Evolutionary conservation across 352 stramenopile genomes (phyloP).

Genomic region (Thalassiosira ordinaria): DNA sequence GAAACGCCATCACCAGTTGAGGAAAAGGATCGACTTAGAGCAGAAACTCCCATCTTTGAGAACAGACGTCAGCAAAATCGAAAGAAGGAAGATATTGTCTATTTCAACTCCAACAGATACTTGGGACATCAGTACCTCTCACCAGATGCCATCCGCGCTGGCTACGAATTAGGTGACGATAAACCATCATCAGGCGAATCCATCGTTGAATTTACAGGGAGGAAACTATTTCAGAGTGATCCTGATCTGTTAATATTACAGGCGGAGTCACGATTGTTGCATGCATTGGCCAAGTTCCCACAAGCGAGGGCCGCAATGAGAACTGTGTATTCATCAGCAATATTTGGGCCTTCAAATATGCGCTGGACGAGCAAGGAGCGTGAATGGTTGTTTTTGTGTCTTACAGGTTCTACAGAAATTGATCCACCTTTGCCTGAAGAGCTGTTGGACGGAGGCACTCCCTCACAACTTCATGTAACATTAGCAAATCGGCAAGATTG

Average conservation of each 20-base stretch:
- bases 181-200: conserved; percentile 32
- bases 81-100: conserved; percentile 51
- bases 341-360: conserved; percentile 53
- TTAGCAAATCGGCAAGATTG: conserved; percentile 48
- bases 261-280: conserved; percentile 67
- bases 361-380: conserved; percentile 61
- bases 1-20: conserved; percentile 3
- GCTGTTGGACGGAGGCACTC: conserved; percentile 44
- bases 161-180: conserved; percentile 48
- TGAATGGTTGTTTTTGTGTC: conserved; percentile 69
- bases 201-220: conserved; percentile 42
- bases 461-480: conserved; percentile 38
- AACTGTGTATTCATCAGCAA: conserved; percentile 42
- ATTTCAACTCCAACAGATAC: conserved; percentile 81
- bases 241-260: conserved; percentile 43
- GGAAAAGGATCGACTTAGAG: conserved; percentile 20
- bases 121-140: conserved; percentile 65
- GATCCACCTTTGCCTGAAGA: conserved; percentile 38
- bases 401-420: conserved; percentile 53
- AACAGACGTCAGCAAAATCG: not conserved
- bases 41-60: conserved; percentile 36
- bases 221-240: conserved; percentile 50
- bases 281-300: conserved; percentile 58
- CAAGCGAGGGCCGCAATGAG: conserved; percentile 60
- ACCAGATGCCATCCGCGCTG: conserved; percentile 57